These are phyloP conservation scores for Suhomyces wounanorum DNA, from an alignment of 1,139 yeast genomes.

Conservation along the genomic window DNA sequence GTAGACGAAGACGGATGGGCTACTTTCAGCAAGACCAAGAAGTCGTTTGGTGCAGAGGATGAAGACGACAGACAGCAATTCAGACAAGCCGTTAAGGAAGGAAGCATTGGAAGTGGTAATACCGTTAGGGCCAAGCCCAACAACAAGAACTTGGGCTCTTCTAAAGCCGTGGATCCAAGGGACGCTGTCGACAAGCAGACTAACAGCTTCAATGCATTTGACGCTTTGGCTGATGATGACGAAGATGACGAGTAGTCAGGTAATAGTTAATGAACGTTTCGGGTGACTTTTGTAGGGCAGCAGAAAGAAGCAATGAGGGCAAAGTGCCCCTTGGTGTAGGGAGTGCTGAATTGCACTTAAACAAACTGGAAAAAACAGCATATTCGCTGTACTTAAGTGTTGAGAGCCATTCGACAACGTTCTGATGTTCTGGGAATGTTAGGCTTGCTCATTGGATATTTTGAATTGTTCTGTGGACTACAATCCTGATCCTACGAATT, in stretches of 20 bases:
- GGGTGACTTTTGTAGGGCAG: neutral
- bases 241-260: constrained; percentile 31
- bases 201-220: constrained; percentile 73
- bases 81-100: constrained; percentile 47
- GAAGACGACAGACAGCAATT: constrained; percentile 50
- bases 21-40: constrained; percentile 55
- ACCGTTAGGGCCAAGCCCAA: constrained; percentile 62
- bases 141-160: constrained; percentile 71
- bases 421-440: no score
- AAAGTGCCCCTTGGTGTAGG: neutral
- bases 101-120: constrained; percentile 21
- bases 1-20: constrained; percentile 85
- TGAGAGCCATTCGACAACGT: no score
- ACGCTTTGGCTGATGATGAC: constrained; percentile 68
- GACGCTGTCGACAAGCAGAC: constrained; percentile 69
- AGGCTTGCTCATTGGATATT: no score
- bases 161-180: constrained; percentile 71
- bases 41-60: constrained; percentile 52
- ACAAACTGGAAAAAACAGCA: no score
- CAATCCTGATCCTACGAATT: no score
- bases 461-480: no score
- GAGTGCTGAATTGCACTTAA: neutral
- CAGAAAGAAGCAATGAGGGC: no score
- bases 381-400: no score
- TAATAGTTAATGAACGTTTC: constrained; percentile 5